Conservation (phyloP, 1,139 yeast genomes). For the Candida pseudoviswanathii region DNA sequence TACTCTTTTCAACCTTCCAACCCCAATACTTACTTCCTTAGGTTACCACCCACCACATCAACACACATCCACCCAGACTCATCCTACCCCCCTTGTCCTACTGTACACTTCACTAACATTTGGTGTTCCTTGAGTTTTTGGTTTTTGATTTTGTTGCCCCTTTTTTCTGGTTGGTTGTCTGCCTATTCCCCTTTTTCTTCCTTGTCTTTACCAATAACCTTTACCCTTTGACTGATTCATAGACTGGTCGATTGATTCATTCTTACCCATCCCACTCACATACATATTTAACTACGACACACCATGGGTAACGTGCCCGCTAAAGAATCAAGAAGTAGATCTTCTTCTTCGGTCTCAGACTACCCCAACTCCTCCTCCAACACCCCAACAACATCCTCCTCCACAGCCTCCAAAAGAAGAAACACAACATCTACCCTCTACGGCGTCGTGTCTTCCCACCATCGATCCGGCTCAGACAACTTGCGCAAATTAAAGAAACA, state of each 20-base stretch:
- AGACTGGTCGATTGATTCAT: background rate
- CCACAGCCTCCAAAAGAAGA: constrained; percentile 20
- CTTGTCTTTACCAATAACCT: background rate
- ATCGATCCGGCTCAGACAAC: constrained; percentile 21
- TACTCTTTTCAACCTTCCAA: too few relatives aligned
- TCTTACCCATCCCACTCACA: background rate
- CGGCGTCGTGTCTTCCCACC: background rate
- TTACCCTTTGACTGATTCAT: background rate
- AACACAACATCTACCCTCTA: constrained; percentile 12
- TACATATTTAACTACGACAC: background rate
- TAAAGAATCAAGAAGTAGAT: constrained; percentile 46
- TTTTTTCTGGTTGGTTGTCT: constrained; percentile 1
- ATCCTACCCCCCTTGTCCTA: too few relatives aligned
- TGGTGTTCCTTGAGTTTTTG: too few relatives aligned
- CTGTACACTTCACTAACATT: too few relatives aligned
- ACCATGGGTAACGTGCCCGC: constrained; percentile 64
- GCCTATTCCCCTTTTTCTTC: background rate
- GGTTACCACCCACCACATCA: too few relatives aligned
- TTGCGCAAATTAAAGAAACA: constrained; percentile 32
- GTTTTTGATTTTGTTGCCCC: background rate
- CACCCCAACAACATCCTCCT: constrained; percentile 11
- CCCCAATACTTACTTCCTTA: too few relatives aligned
- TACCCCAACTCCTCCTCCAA: constrained; percentile 10
- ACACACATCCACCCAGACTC: too few relatives aligned
- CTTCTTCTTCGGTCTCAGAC: constrained; percentile 18